A percentile compares a stretch with the other conserved stretches of the same genome.
These are phyloP conservation scores for Phytophthora rubi DNA, from an alignment of 352 stramenopile genomes.

Conservation along the genomic window DNA sequence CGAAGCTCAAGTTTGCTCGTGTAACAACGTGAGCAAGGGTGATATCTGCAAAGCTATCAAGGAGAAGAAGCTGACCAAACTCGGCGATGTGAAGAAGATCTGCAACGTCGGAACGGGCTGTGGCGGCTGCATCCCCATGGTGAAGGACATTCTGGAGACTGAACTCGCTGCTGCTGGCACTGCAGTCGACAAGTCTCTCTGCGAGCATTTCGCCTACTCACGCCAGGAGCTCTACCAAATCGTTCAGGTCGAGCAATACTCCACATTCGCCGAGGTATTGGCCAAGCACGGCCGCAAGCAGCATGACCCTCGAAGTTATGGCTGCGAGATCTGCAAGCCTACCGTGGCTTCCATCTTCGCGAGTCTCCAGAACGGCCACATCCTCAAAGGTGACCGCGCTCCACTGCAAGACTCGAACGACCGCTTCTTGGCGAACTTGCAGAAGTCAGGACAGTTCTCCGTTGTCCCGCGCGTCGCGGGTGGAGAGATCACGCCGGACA, in stretches of 20 bases:
- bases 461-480: constrained; percentile 92
- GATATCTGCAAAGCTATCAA: constrained; percentile 77
- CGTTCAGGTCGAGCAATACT: constrained; percentile 81
- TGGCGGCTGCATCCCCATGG: constrained; percentile 91
- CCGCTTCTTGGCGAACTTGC: constrained; percentile 92
- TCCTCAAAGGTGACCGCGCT: constrained; percentile 82
- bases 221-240: constrained; percentile 91
- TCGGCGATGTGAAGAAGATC: constrained; percentile 82
- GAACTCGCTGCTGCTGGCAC: constrained; percentile 90
- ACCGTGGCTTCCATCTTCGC: constrained; percentile 91
- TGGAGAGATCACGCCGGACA: constrained; percentile 90
- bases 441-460: constrained; percentile 93
- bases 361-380: constrained; percentile 87
- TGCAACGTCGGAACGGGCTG: constrained; percentile 91
- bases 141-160: constrained; percentile 87
- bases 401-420: constrained; percentile 94
- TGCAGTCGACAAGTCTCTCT: constrained; percentile 89
- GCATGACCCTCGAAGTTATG: constrained; percentile 55
- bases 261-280: constrained; percentile 90
- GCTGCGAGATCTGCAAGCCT: constrained; percentile 94
- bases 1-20: constrained; percentile 91
- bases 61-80: constrained; percentile 75
- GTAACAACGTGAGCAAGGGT: constrained; percentile 92
- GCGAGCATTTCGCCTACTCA: constrained; percentile 92
- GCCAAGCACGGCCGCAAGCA: constrained; percentile 73